These are phyloP conservation scores for Coffea eugenioides DNA, from an alignment of 257 asterid species.

Conservation along the genomic window DNA sequence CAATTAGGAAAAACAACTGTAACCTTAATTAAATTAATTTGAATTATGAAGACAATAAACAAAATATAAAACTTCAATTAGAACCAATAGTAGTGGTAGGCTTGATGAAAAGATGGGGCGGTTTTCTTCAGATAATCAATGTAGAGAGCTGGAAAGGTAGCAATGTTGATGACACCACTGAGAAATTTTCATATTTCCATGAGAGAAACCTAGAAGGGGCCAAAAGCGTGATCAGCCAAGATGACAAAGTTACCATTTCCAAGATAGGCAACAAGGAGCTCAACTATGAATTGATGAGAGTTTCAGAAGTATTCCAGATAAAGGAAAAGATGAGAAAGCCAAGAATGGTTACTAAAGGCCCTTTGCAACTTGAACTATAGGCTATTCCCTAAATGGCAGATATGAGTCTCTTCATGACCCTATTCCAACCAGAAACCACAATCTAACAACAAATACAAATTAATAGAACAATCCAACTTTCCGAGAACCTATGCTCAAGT, in stretches of 20 bases:
- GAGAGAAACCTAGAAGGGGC: conserved; percentile 71
- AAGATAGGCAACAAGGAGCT: conserved; percentile 73
- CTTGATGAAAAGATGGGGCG: conserved; percentile 55
- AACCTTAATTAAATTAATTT: no score
- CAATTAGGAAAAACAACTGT: no score
- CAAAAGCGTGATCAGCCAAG: conserved; percentile 89
- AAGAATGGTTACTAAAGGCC: conserved; percentile 70
- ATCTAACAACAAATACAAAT: no score
- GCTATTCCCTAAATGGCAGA: conserved; percentile 77
- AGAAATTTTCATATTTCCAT: conserved; percentile 81
- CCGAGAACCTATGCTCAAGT: no score
- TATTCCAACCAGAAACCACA: no score
- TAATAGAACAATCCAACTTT: no score
- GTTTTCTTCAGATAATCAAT: conserved; percentile 50
- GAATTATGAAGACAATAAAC: no score
- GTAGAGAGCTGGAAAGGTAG: conserved; percentile 67
- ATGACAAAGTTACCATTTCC: conserved; percentile 88
- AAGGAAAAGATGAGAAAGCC: conserved; percentile 85
- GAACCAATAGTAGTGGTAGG: no score
- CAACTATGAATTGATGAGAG: conserved; percentile 68
- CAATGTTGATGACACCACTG: conserved; percentile 71
- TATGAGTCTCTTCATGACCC: no score
- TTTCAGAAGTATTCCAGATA: conserved; percentile 82
- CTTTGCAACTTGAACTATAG: conserved; percentile 73
- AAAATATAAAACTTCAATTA: no score